Conservation (phyloP, 768 basidiomycete species). For the Rhodotorula toruloides region DNA sequence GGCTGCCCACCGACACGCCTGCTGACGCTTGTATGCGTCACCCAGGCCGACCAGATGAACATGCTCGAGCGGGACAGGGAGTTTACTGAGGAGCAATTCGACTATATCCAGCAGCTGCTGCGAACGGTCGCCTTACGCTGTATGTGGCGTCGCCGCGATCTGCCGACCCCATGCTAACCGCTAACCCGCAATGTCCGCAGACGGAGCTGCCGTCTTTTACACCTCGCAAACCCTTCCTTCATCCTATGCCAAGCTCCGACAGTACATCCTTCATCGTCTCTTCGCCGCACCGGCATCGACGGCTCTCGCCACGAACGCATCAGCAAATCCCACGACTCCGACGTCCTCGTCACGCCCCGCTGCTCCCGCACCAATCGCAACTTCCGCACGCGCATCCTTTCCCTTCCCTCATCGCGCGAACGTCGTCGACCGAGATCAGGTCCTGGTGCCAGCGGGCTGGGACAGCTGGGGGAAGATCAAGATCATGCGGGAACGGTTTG, state of each 20-base stretch:
- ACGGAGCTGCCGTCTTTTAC: slow-evolving; percentile 87
- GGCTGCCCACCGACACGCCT: background rate
- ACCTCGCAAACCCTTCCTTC: slow-evolving; percentile 68
- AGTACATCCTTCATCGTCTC: slow-evolving; percentile 75
- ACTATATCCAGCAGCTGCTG: slow-evolving; percentile 90
- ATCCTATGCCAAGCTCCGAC: slow-evolving; percentile 68
- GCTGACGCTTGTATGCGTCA: background rate
- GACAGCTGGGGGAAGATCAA: slow-evolving; percentile 96
- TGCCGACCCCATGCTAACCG: background rate
- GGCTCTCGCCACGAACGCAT: background rate
- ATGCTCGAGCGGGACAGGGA: slow-evolving; percentile 39
- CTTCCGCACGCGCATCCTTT: slow-evolving; percentile 47
- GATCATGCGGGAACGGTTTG: slow-evolving; percentile 85
- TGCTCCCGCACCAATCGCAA: background rate
- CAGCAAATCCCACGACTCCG: slow-evolving; percentile 31
- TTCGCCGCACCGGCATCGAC: slow-evolving; percentile 54
- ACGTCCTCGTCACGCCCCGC: slow-evolving; percentile 50
- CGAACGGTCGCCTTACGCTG: slow-evolving; percentile 88
- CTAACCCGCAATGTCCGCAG: slow-evolving; percentile 49
- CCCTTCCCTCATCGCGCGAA: slow-evolving; percentile 83
- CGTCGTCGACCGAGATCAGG: slow-evolving; percentile 82
- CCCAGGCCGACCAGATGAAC: slow-evolving; percentile 40
- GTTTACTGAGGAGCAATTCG: slow-evolving; percentile 78
- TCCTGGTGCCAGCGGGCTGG: slow-evolving; percentile 93
- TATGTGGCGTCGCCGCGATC: slow-evolving; percentile 49